Percentiles rank a stretch among this genome's conserved stretches.
Evolutionary conservation across 257 asterid species (phyloP).

Genomic region (Phtheirospermum japonicum): DNA sequence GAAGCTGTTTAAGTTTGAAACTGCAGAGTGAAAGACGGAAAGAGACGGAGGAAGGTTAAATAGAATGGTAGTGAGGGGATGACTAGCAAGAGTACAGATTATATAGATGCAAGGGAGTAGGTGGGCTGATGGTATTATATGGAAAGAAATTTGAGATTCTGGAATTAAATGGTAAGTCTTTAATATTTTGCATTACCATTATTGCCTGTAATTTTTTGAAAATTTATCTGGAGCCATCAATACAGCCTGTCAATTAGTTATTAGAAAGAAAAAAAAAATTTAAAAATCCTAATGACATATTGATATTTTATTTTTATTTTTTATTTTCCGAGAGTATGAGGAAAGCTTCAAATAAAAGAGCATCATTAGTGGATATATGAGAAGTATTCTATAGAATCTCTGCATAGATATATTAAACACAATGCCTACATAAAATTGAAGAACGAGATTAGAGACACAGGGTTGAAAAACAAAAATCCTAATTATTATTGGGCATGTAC

Average conservation of each 20-base stretch:
- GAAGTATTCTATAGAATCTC: too few species aligned
- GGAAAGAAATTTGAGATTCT: too few species aligned
- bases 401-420: too few species aligned
- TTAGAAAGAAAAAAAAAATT: neutral
- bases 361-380: too few species aligned
- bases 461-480: too few species aligned
- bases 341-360: neutral
- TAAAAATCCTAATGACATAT: neutral
- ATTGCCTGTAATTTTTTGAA: neutral
- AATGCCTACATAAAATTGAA: too few species aligned
- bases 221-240: neutral
- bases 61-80: neutral
- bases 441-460: too few species aligned
- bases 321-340: too few species aligned
- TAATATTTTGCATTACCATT: neutral
- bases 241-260: neutral
- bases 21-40: too few species aligned
- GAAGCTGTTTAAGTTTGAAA: neutral
- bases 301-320: too few species aligned
- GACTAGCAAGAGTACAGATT: neutral
- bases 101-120: neutral
- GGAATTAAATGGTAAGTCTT: too few species aligned
- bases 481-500: too few species aligned
- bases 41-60: neutral
- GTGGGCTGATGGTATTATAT: neutral